phyloP scores from a whole-genome alignment of 768 basidiomycete genomes.

The Dioszegia hungarica region DNA sequence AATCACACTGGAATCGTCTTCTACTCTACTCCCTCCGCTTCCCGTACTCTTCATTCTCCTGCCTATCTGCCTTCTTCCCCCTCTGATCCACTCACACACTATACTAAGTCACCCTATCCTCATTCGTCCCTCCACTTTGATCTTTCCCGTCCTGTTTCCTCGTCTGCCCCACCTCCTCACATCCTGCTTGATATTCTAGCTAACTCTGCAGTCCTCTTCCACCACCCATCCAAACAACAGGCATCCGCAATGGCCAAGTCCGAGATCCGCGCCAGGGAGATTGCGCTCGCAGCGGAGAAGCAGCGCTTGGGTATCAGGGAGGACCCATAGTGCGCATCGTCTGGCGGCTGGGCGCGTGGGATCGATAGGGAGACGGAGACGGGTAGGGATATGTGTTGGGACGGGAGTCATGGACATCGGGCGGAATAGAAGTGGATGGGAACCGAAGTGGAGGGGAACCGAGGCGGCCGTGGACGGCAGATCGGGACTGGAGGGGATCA shows the following conservation, averaged over 20 bases:
- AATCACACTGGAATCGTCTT: too few species aligned
- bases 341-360: neutral
- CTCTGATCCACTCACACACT: too few species aligned
- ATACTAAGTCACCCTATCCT: too few species aligned
- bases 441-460: too few species aligned
- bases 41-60: neutral
- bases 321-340: neutral
- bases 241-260: constrained; percentile 80
- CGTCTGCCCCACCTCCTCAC: neutral
- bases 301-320: constrained; percentile 53
- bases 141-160: too few species aligned
- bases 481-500: too few species aligned
- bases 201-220: constrained; percentile 68
- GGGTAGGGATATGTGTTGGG: too few species aligned
- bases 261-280: constrained; percentile 83
- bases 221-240: constrained; percentile 96
- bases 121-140: too few species aligned
- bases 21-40: neutral
- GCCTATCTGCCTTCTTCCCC: neutral
- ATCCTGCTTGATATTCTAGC: neutral
- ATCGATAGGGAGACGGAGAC: too few species aligned
- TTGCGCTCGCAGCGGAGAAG: constrained; percentile 81
- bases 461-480: too few species aligned
- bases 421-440: too few species aligned
- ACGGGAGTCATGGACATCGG: too few species aligned